Evolutionary conservation across 2,329 filamentous ascomycete species (phyloP).

Genomic region (Chrysoporthe cubensis): DNA sequence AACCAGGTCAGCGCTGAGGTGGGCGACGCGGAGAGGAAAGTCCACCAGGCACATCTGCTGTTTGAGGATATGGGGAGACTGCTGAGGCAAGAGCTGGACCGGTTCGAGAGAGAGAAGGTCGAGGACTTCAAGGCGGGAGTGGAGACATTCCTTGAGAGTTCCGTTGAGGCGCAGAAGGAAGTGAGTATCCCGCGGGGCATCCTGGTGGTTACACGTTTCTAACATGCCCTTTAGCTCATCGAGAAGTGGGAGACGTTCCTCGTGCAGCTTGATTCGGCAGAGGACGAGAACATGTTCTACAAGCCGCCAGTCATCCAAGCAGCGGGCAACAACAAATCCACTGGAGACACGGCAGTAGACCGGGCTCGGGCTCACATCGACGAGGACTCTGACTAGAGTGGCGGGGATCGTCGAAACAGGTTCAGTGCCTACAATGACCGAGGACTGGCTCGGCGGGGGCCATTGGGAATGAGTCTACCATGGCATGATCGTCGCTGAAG

Average conservation of each 20-base stretch:
- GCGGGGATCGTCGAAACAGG: constrained; percentile 24
- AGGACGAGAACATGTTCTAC: constrained; percentile 75
- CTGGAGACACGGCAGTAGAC: constrained; percentile 63
- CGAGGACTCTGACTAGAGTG: constrained; percentile 60
- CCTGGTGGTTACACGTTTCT: neutral
- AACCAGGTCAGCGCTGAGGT: constrained; percentile 93
- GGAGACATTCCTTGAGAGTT: constrained; percentile 95
- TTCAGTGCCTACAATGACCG: constrained; percentile 36
- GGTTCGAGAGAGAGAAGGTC: constrained; percentile 96
- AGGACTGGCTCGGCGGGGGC: constrained; percentile 22
- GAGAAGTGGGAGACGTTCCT: constrained; percentile 99
- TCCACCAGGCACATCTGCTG: constrained; percentile 84
- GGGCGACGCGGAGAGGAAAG: constrained; percentile 89
- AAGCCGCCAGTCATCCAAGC: constrained; percentile 62
- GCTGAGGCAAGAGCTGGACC: constrained; percentile 88
- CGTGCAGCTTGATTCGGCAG: constrained; percentile 92
- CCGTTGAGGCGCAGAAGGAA: constrained; percentile 98
- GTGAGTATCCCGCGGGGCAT: constrained; percentile 53
- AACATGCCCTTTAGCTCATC: constrained; percentile 52
- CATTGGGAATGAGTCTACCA: constrained; percentile 37
- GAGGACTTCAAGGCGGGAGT: constrained; percentile 99
- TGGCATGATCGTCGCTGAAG: constrained; percentile 21
- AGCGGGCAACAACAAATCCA: constrained; percentile 46
- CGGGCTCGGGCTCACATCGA: constrained; percentile 62
- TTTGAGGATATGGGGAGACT: constrained; percentile 98